Conservation (phyloP, 2,329 filamentous ascomycete genomes). For the Hirsutella rhossiliensis region DNA sequence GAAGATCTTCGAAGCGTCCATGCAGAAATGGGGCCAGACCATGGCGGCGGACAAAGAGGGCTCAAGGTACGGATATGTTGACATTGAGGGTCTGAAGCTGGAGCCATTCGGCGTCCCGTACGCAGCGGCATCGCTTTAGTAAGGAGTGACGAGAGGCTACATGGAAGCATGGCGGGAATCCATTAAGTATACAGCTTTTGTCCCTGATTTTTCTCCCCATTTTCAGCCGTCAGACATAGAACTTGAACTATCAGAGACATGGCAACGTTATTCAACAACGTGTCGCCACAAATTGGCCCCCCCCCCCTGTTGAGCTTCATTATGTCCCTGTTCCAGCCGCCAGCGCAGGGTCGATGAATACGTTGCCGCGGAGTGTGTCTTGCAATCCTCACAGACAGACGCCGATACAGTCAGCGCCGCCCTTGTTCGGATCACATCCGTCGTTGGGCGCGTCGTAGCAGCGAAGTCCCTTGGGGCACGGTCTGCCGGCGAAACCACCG, state of each 20-base stretch:
- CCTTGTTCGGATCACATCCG: constrained; percentile 13
- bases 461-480: constrained; percentile 14
- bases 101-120: constrained; percentile 19
- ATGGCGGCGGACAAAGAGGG: constrained; percentile 18
- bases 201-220: too few species aligned
- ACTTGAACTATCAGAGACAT: background rate
- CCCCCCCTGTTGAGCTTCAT: background rate
- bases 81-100: constrained; percentile 18
- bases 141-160: too few species aligned
- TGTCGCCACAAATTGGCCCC: too few species aligned
- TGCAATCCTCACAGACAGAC: constrained; percentile 14
- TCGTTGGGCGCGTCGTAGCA: constrained; percentile 18
- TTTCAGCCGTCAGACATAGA: too few species aligned
- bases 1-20: constrained; percentile 14
- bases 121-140: background rate
- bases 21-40: constrained; percentile 16
- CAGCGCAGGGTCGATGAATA: too few species aligned
- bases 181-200: too few species aligned
- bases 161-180: too few species aligned
- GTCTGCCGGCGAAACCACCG: constrained; percentile 11
- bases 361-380: background rate
- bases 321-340: background rate
- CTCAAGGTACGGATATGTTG: constrained; percentile 17
- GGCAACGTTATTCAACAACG: too few species aligned
- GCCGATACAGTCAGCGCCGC: constrained; percentile 18